These are phyloP conservation scores for Zoysia matrella DNA, from an alignment of 202 grass and related monocot genomes.

Conservation along the genomic window DNA sequence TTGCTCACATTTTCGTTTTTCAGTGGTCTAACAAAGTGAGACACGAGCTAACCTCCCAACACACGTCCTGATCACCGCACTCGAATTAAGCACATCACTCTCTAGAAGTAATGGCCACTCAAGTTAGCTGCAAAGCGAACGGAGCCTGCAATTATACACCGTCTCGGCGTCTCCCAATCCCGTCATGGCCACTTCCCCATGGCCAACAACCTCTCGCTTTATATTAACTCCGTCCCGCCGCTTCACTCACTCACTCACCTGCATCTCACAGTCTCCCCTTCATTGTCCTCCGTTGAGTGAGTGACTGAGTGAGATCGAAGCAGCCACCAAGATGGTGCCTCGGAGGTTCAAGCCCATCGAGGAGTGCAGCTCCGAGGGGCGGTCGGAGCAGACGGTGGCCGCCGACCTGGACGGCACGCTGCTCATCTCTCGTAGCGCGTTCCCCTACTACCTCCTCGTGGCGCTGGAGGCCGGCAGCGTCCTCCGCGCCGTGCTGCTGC, in stretches of 20 bases:
- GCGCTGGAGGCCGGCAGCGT: slow-evolving; percentile 90
- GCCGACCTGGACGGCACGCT: slow-evolving; percentile 95
- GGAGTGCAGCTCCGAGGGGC: slow-evolving; percentile 71
- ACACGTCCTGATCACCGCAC: background rate
- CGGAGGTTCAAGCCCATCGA: slow-evolving; percentile 77
- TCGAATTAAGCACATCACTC: slow-evolving; percentile 10
- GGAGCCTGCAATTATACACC: slow-evolving; percentile 66
- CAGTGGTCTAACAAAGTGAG: background rate
- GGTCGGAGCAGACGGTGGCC: slow-evolving; percentile 75
- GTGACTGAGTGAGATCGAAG: background rate
- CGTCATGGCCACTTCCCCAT: background rate
- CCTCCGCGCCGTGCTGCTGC: slow-evolving; percentile 61
- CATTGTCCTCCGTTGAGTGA: background rate
- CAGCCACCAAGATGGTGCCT: slow-evolving; percentile 36
- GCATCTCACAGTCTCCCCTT: slow-evolving; percentile 1
- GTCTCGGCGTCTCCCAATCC: background rate
- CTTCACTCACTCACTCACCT: slow-evolving; percentile 33
- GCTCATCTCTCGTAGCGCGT: slow-evolving; percentile 70
- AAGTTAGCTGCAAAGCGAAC: slow-evolving; percentile 59
- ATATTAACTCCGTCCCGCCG: slow-evolving; percentile 40
- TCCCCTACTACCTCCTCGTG: slow-evolving; percentile 92
- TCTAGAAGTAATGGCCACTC: slow-evolving; percentile 64
- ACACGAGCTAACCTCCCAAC: background rate
- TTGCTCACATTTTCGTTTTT: background rate
- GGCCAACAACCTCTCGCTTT: slow-evolving; percentile 31